Percentiles rank a stretch among this genome's conserved stretches.
Evolutionary conservation across 2,329 filamentous ascomycete genomes (phyloP).

Genomic region (Aspergillus alliaceus): DNA sequence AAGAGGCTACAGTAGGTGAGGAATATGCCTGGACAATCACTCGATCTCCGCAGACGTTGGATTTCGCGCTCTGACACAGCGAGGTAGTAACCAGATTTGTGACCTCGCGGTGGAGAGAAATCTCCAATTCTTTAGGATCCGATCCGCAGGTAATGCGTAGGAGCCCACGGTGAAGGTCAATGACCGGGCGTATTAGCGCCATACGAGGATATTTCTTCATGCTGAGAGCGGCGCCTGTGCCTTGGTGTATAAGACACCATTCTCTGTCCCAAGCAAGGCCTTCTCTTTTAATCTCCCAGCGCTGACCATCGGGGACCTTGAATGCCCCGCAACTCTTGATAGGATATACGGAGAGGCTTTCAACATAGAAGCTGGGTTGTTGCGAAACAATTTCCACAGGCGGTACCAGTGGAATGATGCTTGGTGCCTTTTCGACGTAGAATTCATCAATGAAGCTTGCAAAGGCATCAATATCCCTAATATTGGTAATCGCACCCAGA

Average conservation of each 20-base stretch:
- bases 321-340: conserved; percentile 93
- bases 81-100: conserved; percentile 64
- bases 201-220: conserved; percentile 88
- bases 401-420: conserved; percentile 17
- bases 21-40: conserved; percentile 71
- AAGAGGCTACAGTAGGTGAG: conserved; percentile 64
- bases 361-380: conserved; percentile 51
- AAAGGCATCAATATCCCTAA: conserved; percentile 71
- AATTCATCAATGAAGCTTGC: conserved; percentile 71
- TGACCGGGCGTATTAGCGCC: conserved; percentile 73
- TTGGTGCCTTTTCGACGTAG: conserved; percentile 48
- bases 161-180: conserved; percentile 69
- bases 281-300: conserved; percentile 78
- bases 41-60: conserved; percentile 80
- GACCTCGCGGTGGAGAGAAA: conserved; percentile 35
- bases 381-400: conserved; percentile 7
- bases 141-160: conserved; percentile 57
- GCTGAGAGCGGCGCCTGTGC: conserved; percentile 78
- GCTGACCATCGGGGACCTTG: conserved; percentile 59
- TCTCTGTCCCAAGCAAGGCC: conserved; percentile 93
- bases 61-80: conserved; percentile 46
- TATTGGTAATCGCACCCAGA: conserved; percentile 84
- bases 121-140: conserved; percentile 32
- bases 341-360: conserved; percentile 74
- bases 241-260: conserved; percentile 90